Evolutionary conservation across 2,329 filamentous ascomycete species (phyloP).

Genomic region (Kalaharituber pfeilii): DNA sequence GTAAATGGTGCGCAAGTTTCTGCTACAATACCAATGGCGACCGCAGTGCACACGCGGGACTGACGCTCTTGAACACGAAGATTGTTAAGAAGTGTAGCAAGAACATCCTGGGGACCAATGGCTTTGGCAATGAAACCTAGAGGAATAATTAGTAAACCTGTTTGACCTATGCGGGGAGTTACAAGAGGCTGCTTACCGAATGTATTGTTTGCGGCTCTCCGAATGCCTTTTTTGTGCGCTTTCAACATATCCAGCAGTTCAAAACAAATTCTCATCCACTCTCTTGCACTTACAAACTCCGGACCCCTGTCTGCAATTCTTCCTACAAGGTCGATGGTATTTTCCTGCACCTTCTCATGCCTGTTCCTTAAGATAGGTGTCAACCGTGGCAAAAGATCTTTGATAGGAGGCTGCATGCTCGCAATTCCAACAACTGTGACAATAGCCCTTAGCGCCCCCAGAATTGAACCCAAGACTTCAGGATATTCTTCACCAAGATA

Average conservation of each 20-base stretch:
- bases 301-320: slow-evolving; percentile 95
- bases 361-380: slow-evolving; percentile 97
- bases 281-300: slow-evolving; percentile 86
- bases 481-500: slow-evolving; percentile 98
- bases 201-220: slow-evolving; percentile 95
- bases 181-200: slow-evolving; percentile 37
- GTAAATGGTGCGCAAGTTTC: slow-evolving; percentile 98
- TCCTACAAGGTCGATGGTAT: slow-evolving; percentile 93
- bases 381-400: slow-evolving; percentile 80
- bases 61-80: slow-evolving; percentile 93
- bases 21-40: slow-evolving; percentile 94
- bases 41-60: slow-evolving; percentile 93
- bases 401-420: slow-evolving; percentile 96
- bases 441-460: slow-evolving; percentile 85
- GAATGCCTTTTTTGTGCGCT: slow-evolving; percentile 98
- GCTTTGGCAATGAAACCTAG: slow-evolving; percentile 87
- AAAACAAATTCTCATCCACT: slow-evolving; percentile 99
- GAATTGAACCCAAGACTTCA: slow-evolving; percentile 88
- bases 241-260: slow-evolving; percentile 98
- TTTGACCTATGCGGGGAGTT: background rate
- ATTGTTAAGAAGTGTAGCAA: slow-evolving; percentile 91
- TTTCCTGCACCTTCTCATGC: slow-evolving; percentile 98
- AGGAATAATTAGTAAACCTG: background rate
- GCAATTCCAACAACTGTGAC: slow-evolving; percentile 96
- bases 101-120: slow-evolving; percentile 91